Base-by-base conservation (phyloP, 306 rosid species). In the Prunus dulcis region DNA sequence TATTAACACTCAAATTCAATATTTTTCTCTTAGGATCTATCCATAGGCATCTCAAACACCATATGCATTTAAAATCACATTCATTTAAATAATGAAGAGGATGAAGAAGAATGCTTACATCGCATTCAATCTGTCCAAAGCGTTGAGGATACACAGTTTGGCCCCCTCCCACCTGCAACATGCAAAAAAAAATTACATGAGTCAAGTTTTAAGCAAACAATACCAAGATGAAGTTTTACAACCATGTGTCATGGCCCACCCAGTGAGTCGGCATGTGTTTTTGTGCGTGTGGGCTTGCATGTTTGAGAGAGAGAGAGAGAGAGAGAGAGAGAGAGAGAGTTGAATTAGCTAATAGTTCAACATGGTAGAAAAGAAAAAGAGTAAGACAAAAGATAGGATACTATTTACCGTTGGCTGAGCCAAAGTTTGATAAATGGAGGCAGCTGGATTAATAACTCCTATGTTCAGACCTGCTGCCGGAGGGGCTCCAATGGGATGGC, bases 81-180 rank as follows among this genome's bases (percentile, higher is more conserved):
- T 49, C 25, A 51, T 50, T 71, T 52, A 41, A 56, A n/a, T 22
- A 60, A 81, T 64, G 61, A 18, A 81, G 50, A 64, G 11, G 52
- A 22, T 10, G 51, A 64, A 64, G 52, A 55, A 66, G 28, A 66
- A 53, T 50, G 43, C 91, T 64, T 78, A 95, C 98, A 80, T 95
- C 98, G 38, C 98, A 95, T 77, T 95, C 98, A 41, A 84, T 79
- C 82, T 89, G 93, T 72, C 98, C 97, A 50, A 90, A 90, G 73
- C 98, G 93, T 84, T 92, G 97, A 71, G 98, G 97, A 84, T 92
- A 88, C 75, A 85, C 58, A 62, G 80, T 60, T 79, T 90, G 84
- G 72, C 84, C 78, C 46, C 76, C 76, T 79, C 93, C 93, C 84
- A 88, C 78, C 91, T 95, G 91, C 78, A 83, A 83, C 72, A 38